A percentile compares a stretch with the other conserved stretches of the same genome.
phyloP scores from a whole-genome alignment of 768 basidiomycete species.

The Boletus pseudo-olivaceus region DNA sequence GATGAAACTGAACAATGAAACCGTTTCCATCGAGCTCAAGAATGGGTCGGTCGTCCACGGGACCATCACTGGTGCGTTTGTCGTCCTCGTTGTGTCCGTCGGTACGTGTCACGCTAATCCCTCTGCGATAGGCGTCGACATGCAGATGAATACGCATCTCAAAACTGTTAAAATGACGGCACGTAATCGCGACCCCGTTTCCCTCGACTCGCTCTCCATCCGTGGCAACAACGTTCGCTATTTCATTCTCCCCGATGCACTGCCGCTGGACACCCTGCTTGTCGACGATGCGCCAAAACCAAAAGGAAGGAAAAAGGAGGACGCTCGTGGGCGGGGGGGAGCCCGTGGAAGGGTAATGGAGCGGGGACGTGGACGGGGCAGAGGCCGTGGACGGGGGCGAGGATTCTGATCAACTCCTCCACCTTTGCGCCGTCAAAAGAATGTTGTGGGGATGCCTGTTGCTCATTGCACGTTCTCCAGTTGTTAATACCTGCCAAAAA shows the following conservation, averaged over 20 bases:
- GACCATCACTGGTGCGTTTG: slow-evolving; percentile 84
- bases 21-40: slow-evolving; percentile 96
- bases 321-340: slow-evolving; percentile 54
- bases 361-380: slow-evolving; percentile 52
- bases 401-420: slow-evolving; percentile 30
- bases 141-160: slow-evolving; percentile 99
- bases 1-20: slow-evolving; percentile 99
- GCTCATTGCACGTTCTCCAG: slow-evolving; percentile 4
- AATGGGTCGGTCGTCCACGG: slow-evolving; percentile 95
- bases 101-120: background rate
- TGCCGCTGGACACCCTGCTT: slow-evolving; percentile 93
- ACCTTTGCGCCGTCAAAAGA: background rate
- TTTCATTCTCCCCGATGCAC: slow-evolving; percentile 94
- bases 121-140: slow-evolving; percentile 77
- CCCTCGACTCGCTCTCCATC: slow-evolving; percentile 89
- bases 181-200: slow-evolving; percentile 81
- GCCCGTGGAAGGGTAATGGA: slow-evolving; percentile 47
- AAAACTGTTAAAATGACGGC: slow-evolving; percentile 98
- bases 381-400: slow-evolving; percentile 50
- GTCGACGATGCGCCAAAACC: slow-evolving; percentile 98
- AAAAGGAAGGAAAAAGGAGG: slow-evolving; percentile 88
- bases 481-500: slow-evolving; percentile 25
- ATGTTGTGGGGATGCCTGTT: slow-evolving; percentile 1
- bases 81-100: background rate
- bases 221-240: slow-evolving; percentile 97